Percentiles rank a stretch among this genome's conserved stretches.
Evolutionary conservation across 2,329 filamentous ascomycete genomes (phyloP).

Genomic region (Phaeoacremonium minimum): DNA sequence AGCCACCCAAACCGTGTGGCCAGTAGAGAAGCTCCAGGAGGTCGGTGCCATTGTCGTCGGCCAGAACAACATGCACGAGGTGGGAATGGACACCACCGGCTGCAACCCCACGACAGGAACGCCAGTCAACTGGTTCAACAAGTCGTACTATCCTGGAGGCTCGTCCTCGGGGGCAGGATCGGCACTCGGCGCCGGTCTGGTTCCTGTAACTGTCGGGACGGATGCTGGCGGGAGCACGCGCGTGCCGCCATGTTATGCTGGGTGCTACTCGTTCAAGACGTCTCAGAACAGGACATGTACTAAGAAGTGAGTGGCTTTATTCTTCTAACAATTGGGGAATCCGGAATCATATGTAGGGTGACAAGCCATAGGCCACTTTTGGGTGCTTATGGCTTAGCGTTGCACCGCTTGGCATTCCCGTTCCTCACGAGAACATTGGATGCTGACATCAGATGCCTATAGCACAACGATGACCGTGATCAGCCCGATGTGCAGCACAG

Average conservation of each 20-base stretch:
- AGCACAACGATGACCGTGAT: slow-evolving; percentile 57
- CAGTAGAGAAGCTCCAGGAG: slow-evolving; percentile 65
- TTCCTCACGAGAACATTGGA: too few relatives aligned
- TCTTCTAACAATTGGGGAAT: too few relatives aligned
- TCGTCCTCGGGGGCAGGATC: slow-evolving; percentile 76
- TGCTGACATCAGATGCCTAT: too few relatives aligned
- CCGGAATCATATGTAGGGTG: too few relatives aligned
- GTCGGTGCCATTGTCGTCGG: slow-evolving; percentile 72
- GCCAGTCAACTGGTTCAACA: slow-evolving; percentile 73
- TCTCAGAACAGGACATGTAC: slow-evolving; percentile 65
- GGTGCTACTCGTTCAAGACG: slow-evolving; percentile 77
- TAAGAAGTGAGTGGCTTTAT: too few relatives aligned
- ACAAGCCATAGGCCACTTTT: too few relatives aligned
- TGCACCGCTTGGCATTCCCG: too few relatives aligned
- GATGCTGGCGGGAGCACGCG: slow-evolving; percentile 75
- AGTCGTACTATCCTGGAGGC: slow-evolving; percentile 73
- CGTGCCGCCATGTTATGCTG: slow-evolving; percentile 71
- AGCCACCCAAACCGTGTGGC: slow-evolving; percentile 60
- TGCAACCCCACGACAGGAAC: slow-evolving; percentile 76
- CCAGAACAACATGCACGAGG: slow-evolving; percentile 76
- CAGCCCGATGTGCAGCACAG: slow-evolving; percentile 73
- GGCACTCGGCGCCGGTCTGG: slow-evolving; percentile 62
- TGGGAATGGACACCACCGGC: slow-evolving; percentile 76
- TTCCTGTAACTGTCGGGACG: slow-evolving; percentile 71
- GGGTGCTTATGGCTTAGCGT: too few relatives aligned